Evolutionary conservation across 2,329 filamentous ascomycete genomes (phyloP).

Genomic region (Fusarium vanettenii): DNA sequence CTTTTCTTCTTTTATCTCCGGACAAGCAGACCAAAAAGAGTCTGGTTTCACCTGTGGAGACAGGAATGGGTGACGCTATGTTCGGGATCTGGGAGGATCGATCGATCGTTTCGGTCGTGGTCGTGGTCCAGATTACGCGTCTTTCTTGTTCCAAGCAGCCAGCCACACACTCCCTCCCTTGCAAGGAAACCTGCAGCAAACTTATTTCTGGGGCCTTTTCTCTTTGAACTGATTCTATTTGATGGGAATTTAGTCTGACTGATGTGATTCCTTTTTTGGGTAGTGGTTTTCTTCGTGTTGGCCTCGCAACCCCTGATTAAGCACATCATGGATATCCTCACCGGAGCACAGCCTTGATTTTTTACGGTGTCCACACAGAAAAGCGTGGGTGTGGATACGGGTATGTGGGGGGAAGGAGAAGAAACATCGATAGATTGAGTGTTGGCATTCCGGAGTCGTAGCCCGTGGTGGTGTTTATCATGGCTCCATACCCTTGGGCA

Average conservation of each 20-base stretch:
- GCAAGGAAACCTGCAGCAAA: background rate
- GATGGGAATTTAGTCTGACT: background rate
- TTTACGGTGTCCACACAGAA: background rate
- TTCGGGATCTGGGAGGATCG: background rate
- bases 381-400: conserved; percentile 28
- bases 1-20: background rate
- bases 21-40: background rate
- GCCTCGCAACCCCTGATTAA: conserved; percentile 13
- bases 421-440: background rate
- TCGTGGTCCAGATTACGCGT: conserved; percentile 4
- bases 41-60: background rate
- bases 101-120: background rate
- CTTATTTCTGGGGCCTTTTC: background rate
- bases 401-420: conserved; percentile 24
- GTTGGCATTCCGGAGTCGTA: conserved; percentile 13
- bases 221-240: background rate
- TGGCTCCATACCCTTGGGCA: conserved; percentile 1
- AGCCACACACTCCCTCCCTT: background rate
- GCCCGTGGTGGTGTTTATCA: conserved; percentile 4
- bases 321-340: conserved; percentile 3
- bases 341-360: conserved; percentile 19
- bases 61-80: background rate
- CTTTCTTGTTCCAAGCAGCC: background rate
- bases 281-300: conserved; percentile 20
- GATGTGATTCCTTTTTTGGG: background rate